Evolutionary conservation across 208 protist species (phyloP), one percentile per base, ranked within the genome.

Genomic region (Angomonas ambiguus): DNA sequence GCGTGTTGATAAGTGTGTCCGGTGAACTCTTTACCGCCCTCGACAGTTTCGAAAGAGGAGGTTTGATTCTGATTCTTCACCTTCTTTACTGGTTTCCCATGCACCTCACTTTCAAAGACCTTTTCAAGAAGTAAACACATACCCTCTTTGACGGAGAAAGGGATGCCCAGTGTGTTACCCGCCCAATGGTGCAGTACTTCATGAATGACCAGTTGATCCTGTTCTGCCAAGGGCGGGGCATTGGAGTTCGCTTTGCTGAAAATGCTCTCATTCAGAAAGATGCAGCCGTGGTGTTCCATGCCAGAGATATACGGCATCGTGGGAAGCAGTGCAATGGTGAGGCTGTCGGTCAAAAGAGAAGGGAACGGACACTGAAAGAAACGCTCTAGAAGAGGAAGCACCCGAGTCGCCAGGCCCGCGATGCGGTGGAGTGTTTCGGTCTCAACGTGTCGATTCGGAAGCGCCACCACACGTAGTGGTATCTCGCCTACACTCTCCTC

Each of bases 221-320:
- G 67, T 13, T 65, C 71, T 2, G 41, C 65, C 11, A 48, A 69
- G 4, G 53, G 30, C 4, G 24, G 11, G 1, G 53, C 34, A 2
- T 13, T 34, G 53, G 20, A 18, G 18, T 42, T 48, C 24, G 59
- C 56, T 45, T 55, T 68, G 2, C n/a, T 24, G 60, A 76, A 93
- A 27, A 93, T 75, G 30, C 41, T 51, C 51, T 92, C 87, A 49
- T 92, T 92, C 16, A 95, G 82, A 70, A 91, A 91, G 13, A 93
- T 87, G 34, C 71, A 83, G 33, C 87, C 73, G 75, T 95, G 85
- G 67, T 95, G 88, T 66, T 95, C 89, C 89, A 95, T 95, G 11
- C 89, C 89, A 0, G 79, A 82, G 33, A 95, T 91, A 65, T 79
- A 92, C 4, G 82, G 80, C 83, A 89, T 88, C 55, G 83, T 91